Conservation (phyloP, 768 basidiomycete genomes). For the Chalciporus sphaerocephalus region DNA sequence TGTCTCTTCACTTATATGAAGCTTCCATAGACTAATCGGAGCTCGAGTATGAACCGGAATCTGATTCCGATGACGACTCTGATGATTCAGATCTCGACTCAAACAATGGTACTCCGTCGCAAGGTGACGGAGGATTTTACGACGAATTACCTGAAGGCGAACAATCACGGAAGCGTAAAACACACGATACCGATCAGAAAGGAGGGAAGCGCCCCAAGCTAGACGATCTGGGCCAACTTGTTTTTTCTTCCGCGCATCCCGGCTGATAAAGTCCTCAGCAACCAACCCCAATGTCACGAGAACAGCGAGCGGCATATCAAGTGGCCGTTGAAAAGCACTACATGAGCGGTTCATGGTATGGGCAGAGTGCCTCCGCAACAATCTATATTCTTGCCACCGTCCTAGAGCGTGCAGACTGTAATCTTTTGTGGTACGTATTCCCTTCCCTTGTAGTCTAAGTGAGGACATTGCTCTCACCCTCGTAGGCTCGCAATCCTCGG, state of each 20-base stretch:
- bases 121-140: slow-evolving; percentile 37
- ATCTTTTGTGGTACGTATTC: slow-evolving; percentile 75
- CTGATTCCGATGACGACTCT: slow-evolving; percentile 54
- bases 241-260: not conserved
- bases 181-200: slow-evolving; percentile 34
- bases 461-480: slow-evolving; percentile 6
- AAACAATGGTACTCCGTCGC: slow-evolving; percentile 45
- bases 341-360: slow-evolving; percentile 76
- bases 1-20: slow-evolving; percentile 17
- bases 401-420: slow-evolving; percentile 90
- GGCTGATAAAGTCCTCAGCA: slow-evolving; percentile 30
- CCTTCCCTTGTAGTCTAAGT: no score
- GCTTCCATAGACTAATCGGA: slow-evolving; percentile 6
- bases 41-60: slow-evolving; percentile 71
- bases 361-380: slow-evolving; percentile 84
- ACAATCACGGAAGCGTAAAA: slow-evolving; percentile 48
- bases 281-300: slow-evolving; percentile 59
- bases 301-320: slow-evolving; percentile 63
- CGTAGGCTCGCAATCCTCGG: slow-evolving; percentile 88
- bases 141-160: slow-evolving; percentile 38
- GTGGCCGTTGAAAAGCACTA: slow-evolving; percentile 78
- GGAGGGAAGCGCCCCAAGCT: slow-evolving; percentile 57
- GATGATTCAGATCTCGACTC: slow-evolving; percentile 43
- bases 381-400: slow-evolving; percentile 87
- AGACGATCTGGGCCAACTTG: slow-evolving; percentile 38